Evolutionary conservation across 2,329 filamentous ascomycete species (phyloP), one percentile per base, ranked within the genome.

Genomic region (Penicillium italicum): DNA sequence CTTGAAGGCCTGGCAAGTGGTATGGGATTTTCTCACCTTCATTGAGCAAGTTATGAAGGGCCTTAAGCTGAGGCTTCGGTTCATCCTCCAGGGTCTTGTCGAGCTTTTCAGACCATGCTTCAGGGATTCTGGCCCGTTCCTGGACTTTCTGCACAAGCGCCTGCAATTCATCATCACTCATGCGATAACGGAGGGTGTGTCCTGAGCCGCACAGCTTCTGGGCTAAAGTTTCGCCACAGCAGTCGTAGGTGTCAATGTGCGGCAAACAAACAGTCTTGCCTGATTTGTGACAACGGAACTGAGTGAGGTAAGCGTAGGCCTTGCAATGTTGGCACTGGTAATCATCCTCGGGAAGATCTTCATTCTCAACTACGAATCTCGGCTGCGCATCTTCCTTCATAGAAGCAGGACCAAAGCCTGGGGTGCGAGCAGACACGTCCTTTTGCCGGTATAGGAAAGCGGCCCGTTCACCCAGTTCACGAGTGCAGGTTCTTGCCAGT

Each of bases 11-110:
- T 62, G 87, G 85, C 59, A 99, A 82, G 55, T 91, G 88, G 79
- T 90, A 95, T 56, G 93, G 91, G 68, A 99, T 97, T 74, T 91
- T 92, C 77, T 99, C 94, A 73, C 94, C 94, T 80, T 99, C 94
- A 70, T 88, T 87, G 56, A 97, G 81, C 53, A 99, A 81, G 46
- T 86, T 85, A 61, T 93, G 88, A 66, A 99, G 81, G 63, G 86
- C 81, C 77, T 96, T 97, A 45, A 99, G 82, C 56, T 91, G 87
- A 55, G 94, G 94, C 49, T 84, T 89, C 38, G 89, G 83, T 68
- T 91, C 90, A 64, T 96, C 90, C 55, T 92, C 88, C 59, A 97
- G 82, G 50, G 91, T 79, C 68, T 86, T 89, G 62, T 93, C 87
- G 64, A 96, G 88, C 76, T 96, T 97, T 54, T 92, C 87, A 65